A percentile compares a stretch with the other conserved stretches of the same genome.
Evolutionary conservation across 768 basidiomycete genomes (phyloP).

Genomic region (Pleurotus pulmonarius): DNA sequence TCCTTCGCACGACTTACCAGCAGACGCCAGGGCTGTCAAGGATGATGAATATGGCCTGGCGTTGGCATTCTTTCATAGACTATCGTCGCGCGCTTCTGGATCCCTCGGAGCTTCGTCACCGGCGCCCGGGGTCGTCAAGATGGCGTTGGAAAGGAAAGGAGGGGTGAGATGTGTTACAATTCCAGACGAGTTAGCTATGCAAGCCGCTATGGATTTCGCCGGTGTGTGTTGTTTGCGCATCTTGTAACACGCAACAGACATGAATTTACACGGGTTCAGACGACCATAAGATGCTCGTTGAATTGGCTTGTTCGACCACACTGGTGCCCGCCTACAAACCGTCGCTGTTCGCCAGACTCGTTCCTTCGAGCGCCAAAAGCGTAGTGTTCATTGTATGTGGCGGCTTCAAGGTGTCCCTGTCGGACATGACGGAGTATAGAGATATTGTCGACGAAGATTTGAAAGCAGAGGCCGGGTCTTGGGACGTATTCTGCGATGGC

Average conservation of each 20-base stretch:
- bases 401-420: constrained; percentile 63
- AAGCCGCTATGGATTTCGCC: constrained; percentile 49
- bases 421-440: constrained; percentile 48
- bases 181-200: constrained; percentile 69
- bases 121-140: constrained; percentile 55
- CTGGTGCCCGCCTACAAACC: constrained; percentile 62
- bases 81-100: constrained; percentile 62
- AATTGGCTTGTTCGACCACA: constrained; percentile 71
- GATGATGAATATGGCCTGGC: constrained; percentile 42
- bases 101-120: constrained; percentile 72
- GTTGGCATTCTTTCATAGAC: constrained; percentile 51
- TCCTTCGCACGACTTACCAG: constrained; percentile 29
- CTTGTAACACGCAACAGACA: background rate
- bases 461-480: constrained; percentile 19
- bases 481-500: constrained; percentile 39
- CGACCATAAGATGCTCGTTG: constrained; percentile 72
- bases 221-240: constrained; percentile 40
- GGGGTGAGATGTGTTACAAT: constrained; percentile 56
- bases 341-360: constrained; percentile 48
- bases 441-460: constrained; percentile 31
- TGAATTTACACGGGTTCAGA: constrained; percentile 35
- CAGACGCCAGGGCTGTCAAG: constrained; percentile 36
- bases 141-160: constrained; percentile 60
- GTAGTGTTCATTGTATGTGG: constrained; percentile 72
- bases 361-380: constrained; percentile 28